Evolutionary conservation across 2,329 filamentous ascomycete species (phyloP), one percentile per base, ranked within the genome.

Genomic region (Cylindrodendrum hubeiense): DNA sequence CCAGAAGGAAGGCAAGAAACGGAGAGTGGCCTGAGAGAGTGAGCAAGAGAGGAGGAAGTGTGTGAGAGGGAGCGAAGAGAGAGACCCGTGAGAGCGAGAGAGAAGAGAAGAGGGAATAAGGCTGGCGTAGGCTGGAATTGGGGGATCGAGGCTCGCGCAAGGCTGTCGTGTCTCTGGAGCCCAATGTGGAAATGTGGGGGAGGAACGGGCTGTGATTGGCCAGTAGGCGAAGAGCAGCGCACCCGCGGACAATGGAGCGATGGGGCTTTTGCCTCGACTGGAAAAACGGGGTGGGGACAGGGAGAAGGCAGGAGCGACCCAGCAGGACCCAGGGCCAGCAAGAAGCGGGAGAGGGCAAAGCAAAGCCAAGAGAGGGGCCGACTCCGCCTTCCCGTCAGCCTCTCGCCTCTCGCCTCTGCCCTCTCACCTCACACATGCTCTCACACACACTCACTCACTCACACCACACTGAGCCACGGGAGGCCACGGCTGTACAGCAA

Each of bases 121-220:
- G 74, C 74, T 73, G 71, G 69, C 71, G 62, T 41, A 67, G 69
- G 62, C 67, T 71, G 63, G 67, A 67, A 69, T 71, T 71, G 70
- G 72, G 72, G 70, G 71, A 68, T 66, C 65, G 67, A 71, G 72
- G 70, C 69, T 67, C 65, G 62, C 37, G 71, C 72, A 67, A 75
- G 73, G 73, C 73, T 75, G 73, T 73, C 68, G 70, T 67, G 68
- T 67, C 66, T 67, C 55, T 52, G 60, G 46, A 53, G 43, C 56
- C 66, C 39, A 44, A 47, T 52, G 60, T 67, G 66, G 62, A 55
- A 52, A 47, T 66, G 67, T 71, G 71, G 71, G 64, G 72, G 61
- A 54, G 8, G 10, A 43, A 17, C 17, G 10, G 39, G 28, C 24
- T 55, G 30, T 67, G 51, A 77, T 78, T 78, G 76, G 76, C 34